These are phyloP conservation scores for Phytopythium oedochilum DNA, from an alignment of 352 stramenopile species.

Conservation along the genomic window DNA sequence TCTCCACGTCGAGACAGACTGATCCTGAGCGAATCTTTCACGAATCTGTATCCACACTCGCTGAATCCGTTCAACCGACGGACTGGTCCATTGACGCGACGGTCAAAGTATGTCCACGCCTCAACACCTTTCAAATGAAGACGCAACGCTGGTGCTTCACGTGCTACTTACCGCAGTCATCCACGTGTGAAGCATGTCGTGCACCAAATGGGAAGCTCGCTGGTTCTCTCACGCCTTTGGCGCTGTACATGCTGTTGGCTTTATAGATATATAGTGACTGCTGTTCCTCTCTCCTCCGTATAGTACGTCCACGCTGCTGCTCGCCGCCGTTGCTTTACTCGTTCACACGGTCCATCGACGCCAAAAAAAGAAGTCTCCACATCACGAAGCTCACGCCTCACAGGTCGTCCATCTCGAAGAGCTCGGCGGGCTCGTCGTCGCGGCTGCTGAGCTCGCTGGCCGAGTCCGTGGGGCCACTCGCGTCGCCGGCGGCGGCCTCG, in stretches of 20 bases:
- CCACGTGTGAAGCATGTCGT: too few species aligned
- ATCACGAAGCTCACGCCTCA: conserved; percentile 8
- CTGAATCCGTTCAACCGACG: too few species aligned
- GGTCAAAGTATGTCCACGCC: too few species aligned
- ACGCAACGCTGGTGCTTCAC: too few species aligned
- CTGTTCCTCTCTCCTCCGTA: neutral
- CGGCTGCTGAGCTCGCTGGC: conserved; percentile 26
- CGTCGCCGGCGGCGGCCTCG: conserved; percentile 15
- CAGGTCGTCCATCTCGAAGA: conserved; percentile 73
- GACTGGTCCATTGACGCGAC: too few species aligned
- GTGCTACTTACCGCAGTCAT: too few species aligned
- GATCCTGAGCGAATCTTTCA: too few species aligned
- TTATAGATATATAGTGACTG: conserved; percentile 1
- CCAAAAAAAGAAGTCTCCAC: neutral
- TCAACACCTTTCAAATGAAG: too few species aligned
- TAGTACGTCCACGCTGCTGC: neutral
- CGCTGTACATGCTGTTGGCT: conserved; percentile 35
- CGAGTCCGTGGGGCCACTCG: conserved; percentile 24
- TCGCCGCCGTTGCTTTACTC: neutral
- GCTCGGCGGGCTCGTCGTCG: conserved; percentile 14
- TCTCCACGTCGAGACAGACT: too few species aligned
- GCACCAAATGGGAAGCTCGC: too few species aligned
- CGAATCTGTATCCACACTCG: too few species aligned
- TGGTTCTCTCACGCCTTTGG: too few species aligned
- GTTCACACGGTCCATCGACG: neutral